These are phyloP conservation scores for Boletus speciosus DNA, from an alignment of 768 basidiomycete species.

Conservation along the genomic window DNA sequence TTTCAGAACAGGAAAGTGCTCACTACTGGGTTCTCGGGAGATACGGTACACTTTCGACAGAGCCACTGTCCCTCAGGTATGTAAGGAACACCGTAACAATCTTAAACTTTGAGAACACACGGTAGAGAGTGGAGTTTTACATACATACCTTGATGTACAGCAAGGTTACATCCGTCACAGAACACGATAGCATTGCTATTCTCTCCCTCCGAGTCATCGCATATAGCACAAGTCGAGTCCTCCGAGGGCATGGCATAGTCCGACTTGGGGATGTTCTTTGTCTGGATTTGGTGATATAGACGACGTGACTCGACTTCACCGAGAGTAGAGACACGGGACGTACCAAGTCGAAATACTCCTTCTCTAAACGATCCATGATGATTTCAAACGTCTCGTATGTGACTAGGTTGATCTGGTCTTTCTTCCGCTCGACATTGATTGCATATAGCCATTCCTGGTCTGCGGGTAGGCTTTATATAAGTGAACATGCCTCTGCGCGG, in stretches of 20 bases:
- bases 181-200: conserved; percentile 99
- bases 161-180: conserved; percentile 97
- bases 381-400: conserved; percentile 90
- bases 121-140: neutral
- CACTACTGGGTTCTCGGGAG: conserved; percentile 94
- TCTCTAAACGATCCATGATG: conserved; percentile 96
- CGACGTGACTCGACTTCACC: conserved; percentile 2
- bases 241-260: conserved; percentile 86
- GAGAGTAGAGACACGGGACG: conserved; percentile 23
- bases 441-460: conserved; percentile 94
- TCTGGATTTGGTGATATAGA: conserved; percentile 43
- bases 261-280: conserved; percentile 89
- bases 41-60: conserved; percentile 96
- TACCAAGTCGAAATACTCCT: conserved; percentile 98
- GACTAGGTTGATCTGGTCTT: conserved; percentile 66
- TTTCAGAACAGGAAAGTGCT: conserved; percentile 26
- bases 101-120: conserved; percentile 40
- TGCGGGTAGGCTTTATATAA: conserved; percentile 28
- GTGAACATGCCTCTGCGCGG: neutral
- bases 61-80: conserved; percentile 99
- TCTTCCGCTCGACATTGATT: conserved; percentile 78
- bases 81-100: conserved; percentile 98
- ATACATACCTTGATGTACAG: conserved; percentile 94
- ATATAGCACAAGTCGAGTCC: conserved; percentile 94
- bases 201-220: conserved; percentile 98